Percentiles rank a stretch among this genome's conserved stretches.
These are phyloP conservation scores for Metschnikowia lochheadii DNA, from an alignment of 805 yeast species.

Conservation along the genomic window DNA sequence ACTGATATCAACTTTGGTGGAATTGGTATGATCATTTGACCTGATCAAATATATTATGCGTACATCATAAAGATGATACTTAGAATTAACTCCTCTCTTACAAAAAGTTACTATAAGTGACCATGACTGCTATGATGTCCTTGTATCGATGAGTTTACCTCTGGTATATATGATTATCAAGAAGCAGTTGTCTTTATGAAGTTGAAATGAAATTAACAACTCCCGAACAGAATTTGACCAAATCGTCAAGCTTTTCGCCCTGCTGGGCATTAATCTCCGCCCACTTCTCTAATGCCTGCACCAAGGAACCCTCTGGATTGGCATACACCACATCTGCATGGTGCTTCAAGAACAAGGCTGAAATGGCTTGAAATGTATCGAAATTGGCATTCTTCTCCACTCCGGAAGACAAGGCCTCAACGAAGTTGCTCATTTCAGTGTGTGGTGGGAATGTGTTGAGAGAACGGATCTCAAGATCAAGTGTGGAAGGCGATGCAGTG, in stretches of 20 bases:
- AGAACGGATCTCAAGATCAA: slow-evolving; percentile 86
- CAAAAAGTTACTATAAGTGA: too few relatives aligned
- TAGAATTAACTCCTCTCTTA: too few relatives aligned
- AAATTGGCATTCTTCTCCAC: slow-evolving; percentile 52
- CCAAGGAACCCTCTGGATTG: slow-evolving; percentile 35
- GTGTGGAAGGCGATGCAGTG: slow-evolving; percentile 64
- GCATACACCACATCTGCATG: slow-evolving; percentile 76
- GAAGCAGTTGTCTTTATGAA: not conserved
- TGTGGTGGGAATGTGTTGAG: slow-evolving; percentile 63
- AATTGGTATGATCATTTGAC: too few relatives aligned
- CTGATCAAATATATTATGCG: too few relatives aligned
- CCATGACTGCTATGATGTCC: too few relatives aligned
- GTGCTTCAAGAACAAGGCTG: slow-evolving; percentile 64
- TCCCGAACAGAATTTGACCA: slow-evolving; percentile 78
- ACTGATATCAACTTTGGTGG: too few relatives aligned
- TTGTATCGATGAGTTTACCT: not conserved
- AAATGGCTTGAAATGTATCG: slow-evolving; percentile 80
- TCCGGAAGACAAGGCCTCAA: slow-evolving; percentile 64
- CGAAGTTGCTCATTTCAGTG: slow-evolving; percentile 59
- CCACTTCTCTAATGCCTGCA: slow-evolving; percentile 49
- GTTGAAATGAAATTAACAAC: slow-evolving; percentile 55
- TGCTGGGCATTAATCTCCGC: slow-evolving; percentile 35
- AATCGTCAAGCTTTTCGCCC: slow-evolving; percentile 53
- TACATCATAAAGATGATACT: too few relatives aligned
- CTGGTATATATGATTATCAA: not conserved